These are phyloP conservation scores for Physcomitrellopsis africana DNA, from an alignment of 225 moss, liverwort and hornwort species.

Conservation along the genomic window DNA sequence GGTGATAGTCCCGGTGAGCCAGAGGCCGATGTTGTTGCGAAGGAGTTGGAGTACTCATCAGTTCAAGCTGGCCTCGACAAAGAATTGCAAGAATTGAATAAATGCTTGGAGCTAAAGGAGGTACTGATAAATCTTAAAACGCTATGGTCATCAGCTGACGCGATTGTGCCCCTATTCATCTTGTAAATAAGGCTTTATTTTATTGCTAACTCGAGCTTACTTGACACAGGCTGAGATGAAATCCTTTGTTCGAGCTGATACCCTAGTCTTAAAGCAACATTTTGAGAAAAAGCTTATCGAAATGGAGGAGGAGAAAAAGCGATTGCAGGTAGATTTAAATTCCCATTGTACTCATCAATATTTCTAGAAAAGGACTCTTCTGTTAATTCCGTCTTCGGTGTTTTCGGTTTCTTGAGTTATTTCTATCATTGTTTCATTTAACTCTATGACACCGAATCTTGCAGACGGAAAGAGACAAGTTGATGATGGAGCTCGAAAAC, in stretches of 20 bases:
- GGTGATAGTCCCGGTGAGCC: constrained; percentile 49
- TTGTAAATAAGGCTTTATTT: too few species aligned
- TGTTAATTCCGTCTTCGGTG: too few species aligned
- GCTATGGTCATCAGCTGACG: too few species aligned
- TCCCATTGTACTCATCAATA: background rate
- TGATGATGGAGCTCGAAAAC: constrained; percentile 71
- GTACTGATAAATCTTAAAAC: constrained; percentile 19
- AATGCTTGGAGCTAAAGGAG: constrained; percentile 87
- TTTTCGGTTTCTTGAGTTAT: background rate
- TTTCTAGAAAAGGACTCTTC: fast-evolving
- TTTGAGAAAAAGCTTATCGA: constrained; percentile 87
- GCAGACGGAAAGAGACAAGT: constrained; percentile 76
- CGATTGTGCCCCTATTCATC: too few species aligned
- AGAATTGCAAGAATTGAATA: constrained; percentile 83
- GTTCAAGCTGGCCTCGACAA: constrained; percentile 79
- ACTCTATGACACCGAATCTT: background rate
- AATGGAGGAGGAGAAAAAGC: constrained; percentile 86
- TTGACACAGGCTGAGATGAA: constrained; percentile 90
- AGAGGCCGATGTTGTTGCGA: constrained; percentile 77
- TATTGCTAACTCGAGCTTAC: background rate
- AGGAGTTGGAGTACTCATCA: constrained; percentile 79
- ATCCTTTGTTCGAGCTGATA: constrained; percentile 64
- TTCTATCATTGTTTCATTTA: background rate
- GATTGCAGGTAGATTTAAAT: constrained; percentile 61
- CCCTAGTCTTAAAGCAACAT: constrained; percentile 81